These are phyloP conservation scores for Blakeslea trispora DNA, from an alignment of 371 early-diverging fungal species.

Conservation along the genomic window DNA sequence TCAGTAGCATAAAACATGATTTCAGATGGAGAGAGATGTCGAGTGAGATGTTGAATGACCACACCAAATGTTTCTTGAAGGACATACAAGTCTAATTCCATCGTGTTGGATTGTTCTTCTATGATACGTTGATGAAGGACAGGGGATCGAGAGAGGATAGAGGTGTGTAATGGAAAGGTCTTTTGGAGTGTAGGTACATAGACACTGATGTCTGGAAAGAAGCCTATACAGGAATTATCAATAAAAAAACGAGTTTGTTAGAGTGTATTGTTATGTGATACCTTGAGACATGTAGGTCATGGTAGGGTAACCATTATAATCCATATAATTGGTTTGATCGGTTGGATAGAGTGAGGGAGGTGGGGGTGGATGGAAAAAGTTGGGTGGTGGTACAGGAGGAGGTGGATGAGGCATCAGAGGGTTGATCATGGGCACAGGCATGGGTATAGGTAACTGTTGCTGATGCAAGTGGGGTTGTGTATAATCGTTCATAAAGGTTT, in stretches of 20 bases:
- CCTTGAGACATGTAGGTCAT: constrained; percentile 24
- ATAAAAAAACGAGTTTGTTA: no score
- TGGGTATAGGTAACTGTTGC: constrained; percentile 35
- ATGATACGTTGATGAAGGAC: constrained; percentile 35
- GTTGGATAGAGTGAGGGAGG: constrained; percentile 16
- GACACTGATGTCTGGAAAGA: constrained; percentile 40
- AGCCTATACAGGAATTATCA: no score
- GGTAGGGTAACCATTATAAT: constrained; percentile 20
- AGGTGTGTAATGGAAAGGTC: constrained; percentile 29
- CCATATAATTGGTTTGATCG: constrained; percentile 21
- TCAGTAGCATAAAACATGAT: constrained; percentile 35
- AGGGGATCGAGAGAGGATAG: constrained; percentile 42
- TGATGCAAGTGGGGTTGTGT: constrained; percentile 22
- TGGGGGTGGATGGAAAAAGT: constrained; percentile 19
- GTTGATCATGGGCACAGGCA: constrained; percentile 31
- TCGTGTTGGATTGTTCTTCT: constrained; percentile 23
- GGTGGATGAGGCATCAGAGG: constrained; percentile 18
- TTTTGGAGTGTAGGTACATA: constrained; percentile 38
- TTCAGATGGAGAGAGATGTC: constrained; percentile 36
- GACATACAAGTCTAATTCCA: constrained; percentile 33
- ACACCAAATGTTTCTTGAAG: constrained; percentile 35
- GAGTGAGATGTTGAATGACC: constrained; percentile 37
- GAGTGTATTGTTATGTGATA: constrained; percentile 8
- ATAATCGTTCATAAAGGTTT: constrained; percentile 19
- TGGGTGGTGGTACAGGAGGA: constrained; percentile 18